Base-by-base conservation (phyloP, 2,329 filamentous ascomycete genomes). In the Colletotrichum plurivorum region DNA sequence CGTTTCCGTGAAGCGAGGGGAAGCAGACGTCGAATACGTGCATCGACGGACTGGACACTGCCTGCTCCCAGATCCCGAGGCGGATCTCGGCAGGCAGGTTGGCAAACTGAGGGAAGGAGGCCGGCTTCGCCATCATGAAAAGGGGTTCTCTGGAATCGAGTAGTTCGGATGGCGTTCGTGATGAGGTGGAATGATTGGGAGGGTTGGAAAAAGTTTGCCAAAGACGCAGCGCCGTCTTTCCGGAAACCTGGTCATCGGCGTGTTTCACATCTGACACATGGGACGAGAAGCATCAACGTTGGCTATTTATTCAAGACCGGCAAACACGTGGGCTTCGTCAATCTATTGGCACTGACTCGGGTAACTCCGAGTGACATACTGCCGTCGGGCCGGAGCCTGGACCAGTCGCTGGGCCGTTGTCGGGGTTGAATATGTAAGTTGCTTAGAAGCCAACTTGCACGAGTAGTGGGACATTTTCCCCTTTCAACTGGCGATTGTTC, bases 81-180 rank as follows among this genome's bases (percentile, higher is more conserved):
- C 54, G 53, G 22, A 68, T 48, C 52, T 68, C 65, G 15, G 45
- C 16, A 13, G 65, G 60, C 12, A 68, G 65, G 12, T 54, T 43
- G 39, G 22, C 10, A 25, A 68, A 68, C 13, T 49, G 58, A 46
- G 52, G 58, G 25, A 68, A 68, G 25, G 53, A 39, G 10, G 53
- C 22, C 20, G n/a, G 6, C 8, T 31, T 22, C 5, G 53, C 18
- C 65, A 68, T 68, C 15, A 5, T 57, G 89, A 87, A 36, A 36
- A 36, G 5, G 22, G 31, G 36, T 5, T 36, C 25, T 9, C 3
- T 15, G 25, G 31, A 20, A 16, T 27, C 25, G 48, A 16, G 9
- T 20, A 60, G 46, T 45, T 61, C 58, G 48, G 58, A 61, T 43
- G 58, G 31, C 18, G 25, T 16, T 39, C 12, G 20, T 56, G 18